Evolutionary conservation across 2,329 filamentous ascomycete species (phyloP).

Genomic region (Eurotiales sp.): DNA sequence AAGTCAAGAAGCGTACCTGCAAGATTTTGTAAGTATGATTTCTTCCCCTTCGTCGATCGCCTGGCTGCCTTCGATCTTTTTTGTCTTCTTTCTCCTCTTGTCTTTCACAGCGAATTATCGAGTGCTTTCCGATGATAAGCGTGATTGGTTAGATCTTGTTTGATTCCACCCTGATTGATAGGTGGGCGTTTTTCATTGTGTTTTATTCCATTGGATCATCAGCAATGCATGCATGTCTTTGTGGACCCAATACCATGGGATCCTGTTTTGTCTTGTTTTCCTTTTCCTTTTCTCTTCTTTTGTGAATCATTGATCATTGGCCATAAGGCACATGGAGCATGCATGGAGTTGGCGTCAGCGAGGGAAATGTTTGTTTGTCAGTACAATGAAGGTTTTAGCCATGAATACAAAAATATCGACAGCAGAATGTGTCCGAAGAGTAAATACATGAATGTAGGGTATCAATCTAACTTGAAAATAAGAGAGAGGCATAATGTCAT

Average conservation of each 20-base stretch:
- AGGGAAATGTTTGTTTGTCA: conserved; percentile 4
- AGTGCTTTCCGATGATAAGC: conserved; percentile 1
- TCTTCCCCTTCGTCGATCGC: conserved; percentile 8
- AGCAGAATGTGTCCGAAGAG: not conserved
- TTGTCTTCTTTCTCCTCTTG: not conserved
- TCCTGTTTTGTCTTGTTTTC: conserved; percentile 10
- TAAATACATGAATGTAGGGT: conserved; percentile 9
- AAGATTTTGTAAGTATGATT: conserved; percentile 61
- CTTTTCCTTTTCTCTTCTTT: conserved; percentile 22
- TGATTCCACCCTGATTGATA: not conserved
- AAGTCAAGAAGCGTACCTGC: conserved; percentile 83
- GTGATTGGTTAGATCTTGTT: not conserved
- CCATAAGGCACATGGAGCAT: conserved; percentile 23
- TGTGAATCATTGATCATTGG: conserved; percentile 20
- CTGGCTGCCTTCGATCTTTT: conserved; percentile 12
- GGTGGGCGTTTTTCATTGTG: not conserved
- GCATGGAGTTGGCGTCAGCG: conserved; percentile 35
- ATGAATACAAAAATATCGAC: not conserved
- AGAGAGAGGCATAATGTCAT: not conserved
- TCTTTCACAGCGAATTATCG: conserved; percentile 14
- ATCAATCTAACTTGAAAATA: conserved; percentile 9
- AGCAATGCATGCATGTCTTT: not conserved
- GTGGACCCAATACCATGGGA: not conserved
- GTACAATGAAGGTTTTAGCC: not conserved
- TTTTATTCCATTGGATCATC: conserved; percentile 15